Conservation (phyloP, 78 protist genomes). For the Acrasis kona region DNA sequence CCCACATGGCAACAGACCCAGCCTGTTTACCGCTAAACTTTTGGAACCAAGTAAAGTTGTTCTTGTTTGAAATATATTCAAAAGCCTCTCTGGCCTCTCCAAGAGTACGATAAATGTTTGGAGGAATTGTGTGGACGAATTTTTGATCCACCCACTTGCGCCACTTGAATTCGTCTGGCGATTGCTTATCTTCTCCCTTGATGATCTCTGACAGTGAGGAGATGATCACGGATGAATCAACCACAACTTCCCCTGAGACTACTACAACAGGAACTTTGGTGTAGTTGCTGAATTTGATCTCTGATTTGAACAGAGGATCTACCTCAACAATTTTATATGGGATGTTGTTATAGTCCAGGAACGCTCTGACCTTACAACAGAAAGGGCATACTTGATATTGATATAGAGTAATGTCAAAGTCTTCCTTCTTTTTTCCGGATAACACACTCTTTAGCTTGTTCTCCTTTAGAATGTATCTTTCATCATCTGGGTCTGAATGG, state of each 20-base stretch:
- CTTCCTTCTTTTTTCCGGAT: no score
- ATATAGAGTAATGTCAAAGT: neutral
- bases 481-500: no score
- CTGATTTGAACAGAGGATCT: neutral
- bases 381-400: neutral
- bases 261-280: neutral
- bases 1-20: neutral
- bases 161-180: neutral
- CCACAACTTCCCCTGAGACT: neutral
- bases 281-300: neutral
- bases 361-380: neutral
- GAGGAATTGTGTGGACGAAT: neutral
- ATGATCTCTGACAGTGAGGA: neutral
- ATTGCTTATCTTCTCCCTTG: neutral
- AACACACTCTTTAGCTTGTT: no score
- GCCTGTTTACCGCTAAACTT: neutral
- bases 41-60: neutral
- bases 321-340: neutral
- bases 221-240: neutral
- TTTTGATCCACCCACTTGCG: neutral
- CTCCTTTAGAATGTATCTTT: no score
- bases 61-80: neutral
- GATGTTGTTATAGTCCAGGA: neutral
- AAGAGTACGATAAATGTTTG: neutral
- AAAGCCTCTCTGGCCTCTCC: neutral